Evolutionary conservation across 495 filamentous ascomycete species (phyloP), one percentile per base, ranked within the genome.

Genomic region (Bombardia bombarda): DNA sequence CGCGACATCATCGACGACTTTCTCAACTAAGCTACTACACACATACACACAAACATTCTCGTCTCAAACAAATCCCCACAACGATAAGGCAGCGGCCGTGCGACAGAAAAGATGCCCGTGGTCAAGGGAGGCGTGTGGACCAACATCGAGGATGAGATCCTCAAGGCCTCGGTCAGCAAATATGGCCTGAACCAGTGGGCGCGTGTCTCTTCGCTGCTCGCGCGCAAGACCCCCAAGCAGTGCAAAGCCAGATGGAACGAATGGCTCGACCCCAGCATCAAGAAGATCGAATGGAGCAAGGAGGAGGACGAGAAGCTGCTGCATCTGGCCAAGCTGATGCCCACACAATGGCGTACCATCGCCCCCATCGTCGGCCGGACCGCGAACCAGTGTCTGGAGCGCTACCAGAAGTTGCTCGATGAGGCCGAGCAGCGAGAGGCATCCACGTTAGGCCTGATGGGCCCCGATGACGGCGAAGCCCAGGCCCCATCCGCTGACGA

Each of bases 101-200:
- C 42, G 22, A 51, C 41, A 45, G 48, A 55, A 59, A 79, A 52
- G 45, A 98, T 96, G 92, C 87, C 88, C 56, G 89, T 95, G 61
- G 90, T 95, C 61, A 96, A 98, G 71, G 92, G 90, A 68, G 92
- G 92, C 56, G 90, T 96, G 52, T 98, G 92, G 86, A 81, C 75
- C 47, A 76, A 73, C 55, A 75, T 73, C 42, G 75, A 75, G 69
- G 92, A 98, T 69, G 92, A 98, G 64, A 90, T 98, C 55, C 87
- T 97, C 68, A 95, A 95, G 62, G 90, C 87, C 34, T 84, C 84
- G 30, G 88, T 95, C 53, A 93, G 87, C 49, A 96, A 96, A 66
- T 96, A 95, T 69, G 90, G 90, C 40, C 77, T 98, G 26, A 96
- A 98, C 63, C 92, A 98, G 68, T 98, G 92, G 92, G 90, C 93